Evolutionary conservation across 1,284 basidiomycete species (phyloP).

Genomic region (Taiwanofungus camphoratus): DNA sequence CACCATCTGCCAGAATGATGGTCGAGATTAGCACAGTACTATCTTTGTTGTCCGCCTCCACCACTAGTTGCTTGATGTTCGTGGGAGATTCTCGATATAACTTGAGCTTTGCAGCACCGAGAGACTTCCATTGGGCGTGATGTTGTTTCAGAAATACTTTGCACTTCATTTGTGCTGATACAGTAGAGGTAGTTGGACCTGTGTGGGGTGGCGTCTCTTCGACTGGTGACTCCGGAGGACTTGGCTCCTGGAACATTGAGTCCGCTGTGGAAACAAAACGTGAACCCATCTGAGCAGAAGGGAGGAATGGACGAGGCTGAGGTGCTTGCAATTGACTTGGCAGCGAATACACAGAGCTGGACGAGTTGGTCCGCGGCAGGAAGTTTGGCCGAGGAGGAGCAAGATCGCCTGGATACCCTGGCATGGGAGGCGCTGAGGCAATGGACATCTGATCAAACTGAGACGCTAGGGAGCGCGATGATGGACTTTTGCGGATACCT

Average conservation of each 20-base stretch:
- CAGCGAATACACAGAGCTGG: conserved; percentile 25
- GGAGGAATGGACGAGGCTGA: conserved; percentile 51
- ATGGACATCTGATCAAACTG: conserved; percentile 41
- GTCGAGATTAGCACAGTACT: conserved; percentile 86
- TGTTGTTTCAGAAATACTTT: conserved; percentile 96
- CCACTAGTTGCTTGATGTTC: conserved; percentile 94
- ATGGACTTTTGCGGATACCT: conserved; percentile 51
- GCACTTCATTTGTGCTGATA: conserved; percentile 96
- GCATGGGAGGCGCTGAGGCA: conserved; percentile 36
- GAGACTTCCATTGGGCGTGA: conserved; percentile 95
- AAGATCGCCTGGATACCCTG: conserved; percentile 29
- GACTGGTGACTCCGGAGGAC: conserved; percentile 73
- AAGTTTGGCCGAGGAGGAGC: conserved; percentile 26
- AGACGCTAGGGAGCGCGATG: conserved; percentile 52
- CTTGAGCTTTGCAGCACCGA: conserved; percentile 86
- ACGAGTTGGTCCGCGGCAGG: conserved; percentile 27
- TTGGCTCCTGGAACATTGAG: conserved; percentile 62
- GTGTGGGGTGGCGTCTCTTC: conserved; percentile 45
- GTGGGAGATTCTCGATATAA: conserved; percentile 81
- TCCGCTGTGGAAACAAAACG: conserved; percentile 45
- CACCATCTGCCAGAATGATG: conserved; percentile 92
- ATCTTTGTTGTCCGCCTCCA: conserved; percentile 80
- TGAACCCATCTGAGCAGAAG: conserved; percentile 52
- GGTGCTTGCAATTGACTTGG: conserved; percentile 39
- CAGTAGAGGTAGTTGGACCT: conserved; percentile 67